A percentile compares a stretch with the other conserved stretches of the same genome.
These are phyloP conservation scores for Westerdykella aurantiaca DNA, from an alignment of 2,329 filamentous ascomycete species.

Conservation along the genomic window DNA sequence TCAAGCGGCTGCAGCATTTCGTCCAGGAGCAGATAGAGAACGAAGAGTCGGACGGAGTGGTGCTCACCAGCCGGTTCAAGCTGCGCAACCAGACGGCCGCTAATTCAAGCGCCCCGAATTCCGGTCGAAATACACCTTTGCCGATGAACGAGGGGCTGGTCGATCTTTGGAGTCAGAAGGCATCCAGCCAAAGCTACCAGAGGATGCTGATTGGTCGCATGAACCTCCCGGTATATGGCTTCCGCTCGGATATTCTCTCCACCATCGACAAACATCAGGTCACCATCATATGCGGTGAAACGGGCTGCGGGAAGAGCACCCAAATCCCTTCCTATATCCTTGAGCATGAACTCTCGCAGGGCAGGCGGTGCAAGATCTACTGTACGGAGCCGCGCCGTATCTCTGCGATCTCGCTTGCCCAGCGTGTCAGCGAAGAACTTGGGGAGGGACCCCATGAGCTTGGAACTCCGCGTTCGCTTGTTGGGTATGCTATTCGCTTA, in stretches of 20 bases:
- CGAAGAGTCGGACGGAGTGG: conserved; percentile 49
- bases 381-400: conserved; percentile 94
- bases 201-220: conserved; percentile 72
- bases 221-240: conserved; percentile 85
- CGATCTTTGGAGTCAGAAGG: conserved; percentile 49
- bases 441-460: conserved; percentile 78
- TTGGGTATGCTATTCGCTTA: conserved; percentile 90
- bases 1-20: conserved; percentile 64
- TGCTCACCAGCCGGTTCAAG: conserved; percentile 71
- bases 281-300: conserved; percentile 92
- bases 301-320: conserved; percentile 94
- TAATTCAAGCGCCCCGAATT: conserved; percentile 22
- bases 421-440: conserved; percentile 89
- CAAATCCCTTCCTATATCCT: conserved; percentile 93
- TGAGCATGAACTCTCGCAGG: conserved; percentile 77
- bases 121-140: conserved; percentile 25
- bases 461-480: conserved; percentile 74
- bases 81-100: conserved; percentile 32
- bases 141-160: conserved; percentile 39
- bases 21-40: conserved; percentile 62
- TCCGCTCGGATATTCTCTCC: conserved; percentile 69
- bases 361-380: conserved; percentile 82
- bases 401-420: conserved; percentile 88
- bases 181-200: conserved; percentile 56
- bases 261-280: conserved; percentile 76